These are phyloP conservation scores for Pinus tabuliformis DNA, from an alignment of 75 land plant species.

Conservation along the genomic window DNA sequence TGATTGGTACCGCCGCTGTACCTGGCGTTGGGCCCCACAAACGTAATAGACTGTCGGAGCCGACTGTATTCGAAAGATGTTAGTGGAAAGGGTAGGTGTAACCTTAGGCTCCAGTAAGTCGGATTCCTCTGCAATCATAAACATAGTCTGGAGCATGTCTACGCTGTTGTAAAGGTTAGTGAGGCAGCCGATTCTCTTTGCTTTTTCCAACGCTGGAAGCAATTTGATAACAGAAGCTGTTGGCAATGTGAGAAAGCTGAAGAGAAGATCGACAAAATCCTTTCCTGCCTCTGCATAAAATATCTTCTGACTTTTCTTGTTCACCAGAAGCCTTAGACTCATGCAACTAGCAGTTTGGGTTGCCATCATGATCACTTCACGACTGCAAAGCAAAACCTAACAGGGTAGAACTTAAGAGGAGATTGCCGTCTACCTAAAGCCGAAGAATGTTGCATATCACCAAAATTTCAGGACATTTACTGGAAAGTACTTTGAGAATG, in stretches of 20 bases:
- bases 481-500: no score
- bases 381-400: no score
- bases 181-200: slow-evolving; percentile 11
- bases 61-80: background rate
- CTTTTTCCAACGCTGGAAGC: slow-evolving; percentile 5
- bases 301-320: slow-evolving; percentile 20
- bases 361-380: no score
- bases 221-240: slow-evolving; percentile 23
- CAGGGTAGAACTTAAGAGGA: no score
- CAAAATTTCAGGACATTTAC: no score
- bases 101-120: background rate
- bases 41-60: background rate
- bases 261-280: no score
- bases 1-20: background rate
- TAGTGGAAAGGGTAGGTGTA: background rate
- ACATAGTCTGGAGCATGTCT: slow-evolving; percentile 11
- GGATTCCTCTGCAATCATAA: background rate
- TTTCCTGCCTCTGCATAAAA: no score
- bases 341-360: no score
- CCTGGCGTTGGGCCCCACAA: background rate
- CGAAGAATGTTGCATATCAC: no score
- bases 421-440: no score
- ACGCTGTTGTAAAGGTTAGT: slow-evolving; percentile 27
- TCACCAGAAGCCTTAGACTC: slow-evolving; percentile 29
- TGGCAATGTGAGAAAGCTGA: no score